A percentile compares a stretch with the other conserved stretches of the same genome.
Conservation (phyloP, 2,329 filamentous ascomycete genomes). For the Didymosphaeria variabile region DNA sequence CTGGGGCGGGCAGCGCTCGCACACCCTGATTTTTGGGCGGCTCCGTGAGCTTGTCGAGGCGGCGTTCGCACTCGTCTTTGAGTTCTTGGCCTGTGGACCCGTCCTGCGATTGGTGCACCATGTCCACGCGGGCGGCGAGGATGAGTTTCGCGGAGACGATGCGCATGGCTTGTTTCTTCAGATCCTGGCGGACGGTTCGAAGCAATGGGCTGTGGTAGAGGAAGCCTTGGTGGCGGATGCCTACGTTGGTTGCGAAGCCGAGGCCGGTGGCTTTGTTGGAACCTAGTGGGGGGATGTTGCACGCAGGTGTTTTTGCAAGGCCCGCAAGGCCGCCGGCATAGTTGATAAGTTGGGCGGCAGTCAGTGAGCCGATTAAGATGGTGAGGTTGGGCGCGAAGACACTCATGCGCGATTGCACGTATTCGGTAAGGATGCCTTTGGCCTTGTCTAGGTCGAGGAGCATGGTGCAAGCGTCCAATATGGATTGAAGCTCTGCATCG, state of each 20-base stretch:
- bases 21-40: conserved; percentile 88
- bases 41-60: conserved; percentile 91
- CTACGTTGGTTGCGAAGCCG: conserved; percentile 91
- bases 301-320: conserved; percentile 89
- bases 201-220: conserved; percentile 93
- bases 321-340: conserved; percentile 88
- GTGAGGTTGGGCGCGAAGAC: conserved; percentile 95
- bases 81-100: conserved; percentile 85
- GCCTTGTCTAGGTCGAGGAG: conserved; percentile 86
- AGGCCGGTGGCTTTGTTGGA: conserved; percentile 84
- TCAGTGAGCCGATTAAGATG: conserved; percentile 87
- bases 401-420: conserved; percentile 96
- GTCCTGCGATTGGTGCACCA: conserved; percentile 81
- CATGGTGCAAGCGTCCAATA: conserved; percentile 84
- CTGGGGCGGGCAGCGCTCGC: conserved; percentile 87
- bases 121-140: conserved; percentile 90
- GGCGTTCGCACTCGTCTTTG: conserved; percentile 81
- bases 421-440: conserved; percentile 87
- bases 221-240: conserved; percentile 89
- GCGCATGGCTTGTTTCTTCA: conserved; percentile 93
- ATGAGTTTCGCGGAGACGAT: conserved; percentile 94
- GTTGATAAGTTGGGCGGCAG: conserved; percentile 95
- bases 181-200: conserved; percentile 80
- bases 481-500: conserved; percentile 75
- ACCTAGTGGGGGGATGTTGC: conserved; percentile 89